Evolutionary conservation across 768 basidiomycete genomes (phyloP).

Genomic region (Trametes elegans): DNA sequence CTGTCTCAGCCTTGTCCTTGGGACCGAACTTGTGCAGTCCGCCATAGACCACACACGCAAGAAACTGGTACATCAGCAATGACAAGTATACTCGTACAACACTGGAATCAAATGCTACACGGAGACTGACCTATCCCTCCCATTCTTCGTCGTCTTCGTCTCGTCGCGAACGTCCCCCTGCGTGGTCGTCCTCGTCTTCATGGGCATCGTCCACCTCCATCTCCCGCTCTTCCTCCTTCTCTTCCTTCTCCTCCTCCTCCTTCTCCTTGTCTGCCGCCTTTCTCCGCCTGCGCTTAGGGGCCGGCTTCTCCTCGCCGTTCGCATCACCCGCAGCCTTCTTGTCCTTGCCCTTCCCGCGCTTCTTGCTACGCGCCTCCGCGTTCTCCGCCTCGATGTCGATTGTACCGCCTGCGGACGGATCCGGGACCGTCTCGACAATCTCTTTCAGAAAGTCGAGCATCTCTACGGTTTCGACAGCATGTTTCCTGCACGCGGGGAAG

Average conservation of each 20-base stretch:
- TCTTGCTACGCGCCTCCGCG: constrained; percentile 51
- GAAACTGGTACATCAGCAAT: background rate
- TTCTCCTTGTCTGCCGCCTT: constrained; percentile 25
- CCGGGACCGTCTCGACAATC: constrained; percentile 80
- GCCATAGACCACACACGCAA: background rate
- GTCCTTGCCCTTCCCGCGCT: constrained; percentile 49
- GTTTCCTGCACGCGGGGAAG: constrained; percentile 59
- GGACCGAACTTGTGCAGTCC: too few relatives aligned
- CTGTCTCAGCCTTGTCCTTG: too few relatives aligned
- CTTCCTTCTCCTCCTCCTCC: constrained; percentile 33
- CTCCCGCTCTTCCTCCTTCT: constrained; percentile 37
- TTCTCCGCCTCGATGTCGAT: constrained; percentile 65
- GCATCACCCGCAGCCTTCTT: constrained; percentile 36
- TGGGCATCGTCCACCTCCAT: constrained; percentile 36
- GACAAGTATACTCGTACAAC: constrained; percentile 31
- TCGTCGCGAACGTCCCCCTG: constrained; percentile 35
- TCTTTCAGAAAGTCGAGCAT: constrained; percentile 95
- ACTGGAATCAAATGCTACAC: background rate
- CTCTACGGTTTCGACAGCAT: constrained; percentile 82
- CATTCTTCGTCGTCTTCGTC: constrained; percentile 42
- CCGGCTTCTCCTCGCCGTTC: constrained; percentile 35
- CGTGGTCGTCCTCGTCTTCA: constrained; percentile 42
- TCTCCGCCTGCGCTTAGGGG: constrained; percentile 44
- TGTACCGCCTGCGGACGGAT: constrained; percentile 83
- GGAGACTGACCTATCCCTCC: constrained; percentile 23